These are phyloP conservation scores for Russula vinacea DNA, from an alignment of 768 basidiomycete genomes.

Conservation along the genomic window DNA sequence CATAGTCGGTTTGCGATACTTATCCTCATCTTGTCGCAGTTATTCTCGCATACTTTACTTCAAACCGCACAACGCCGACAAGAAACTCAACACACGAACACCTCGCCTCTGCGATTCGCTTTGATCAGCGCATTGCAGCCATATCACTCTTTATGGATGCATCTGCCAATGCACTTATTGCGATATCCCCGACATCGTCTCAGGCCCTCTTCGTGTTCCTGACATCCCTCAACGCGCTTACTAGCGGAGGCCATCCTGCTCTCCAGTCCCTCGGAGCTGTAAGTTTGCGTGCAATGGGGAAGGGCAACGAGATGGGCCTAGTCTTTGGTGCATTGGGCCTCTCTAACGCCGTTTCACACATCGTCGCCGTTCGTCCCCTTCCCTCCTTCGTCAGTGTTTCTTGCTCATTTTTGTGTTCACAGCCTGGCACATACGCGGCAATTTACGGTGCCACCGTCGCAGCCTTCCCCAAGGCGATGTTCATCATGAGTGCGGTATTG, in stretches of 20 bases:
- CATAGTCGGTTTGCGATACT: background rate
- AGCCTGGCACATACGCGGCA: constrained; percentile 30
- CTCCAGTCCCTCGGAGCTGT: constrained; percentile 31
- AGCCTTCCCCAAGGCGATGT: constrained; percentile 28
- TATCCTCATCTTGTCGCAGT: constrained; percentile 15
- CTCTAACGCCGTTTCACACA: constrained; percentile 28
- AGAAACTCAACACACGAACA: background rate
- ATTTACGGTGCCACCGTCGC: constrained; percentile 29
- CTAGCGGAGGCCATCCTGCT: constrained; percentile 29
- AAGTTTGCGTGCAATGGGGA: constrained; percentile 30
- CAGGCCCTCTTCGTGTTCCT: constrained; percentile 30
- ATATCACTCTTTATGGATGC: constrained; percentile 30
- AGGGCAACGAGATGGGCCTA: constrained; percentile 28
- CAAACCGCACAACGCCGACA: background rate
- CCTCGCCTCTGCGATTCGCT: constrained; percentile 26
- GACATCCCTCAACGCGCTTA: constrained; percentile 28
- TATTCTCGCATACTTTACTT: constrained; percentile 28
- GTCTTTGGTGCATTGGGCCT: constrained; percentile 30
- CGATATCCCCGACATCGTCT: constrained; percentile 28
- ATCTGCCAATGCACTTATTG: constrained; percentile 28
- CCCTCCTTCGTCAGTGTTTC: background rate
- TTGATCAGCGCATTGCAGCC: constrained; percentile 27
- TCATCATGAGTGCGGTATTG: constrained; percentile 25
- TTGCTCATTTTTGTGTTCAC: background rate
- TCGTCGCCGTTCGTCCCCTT: constrained; percentile 25